Base-by-base conservation (phyloP, 2,329 filamentous ascomycete genomes). In the Chrysosporium keratinophilum region DNA sequence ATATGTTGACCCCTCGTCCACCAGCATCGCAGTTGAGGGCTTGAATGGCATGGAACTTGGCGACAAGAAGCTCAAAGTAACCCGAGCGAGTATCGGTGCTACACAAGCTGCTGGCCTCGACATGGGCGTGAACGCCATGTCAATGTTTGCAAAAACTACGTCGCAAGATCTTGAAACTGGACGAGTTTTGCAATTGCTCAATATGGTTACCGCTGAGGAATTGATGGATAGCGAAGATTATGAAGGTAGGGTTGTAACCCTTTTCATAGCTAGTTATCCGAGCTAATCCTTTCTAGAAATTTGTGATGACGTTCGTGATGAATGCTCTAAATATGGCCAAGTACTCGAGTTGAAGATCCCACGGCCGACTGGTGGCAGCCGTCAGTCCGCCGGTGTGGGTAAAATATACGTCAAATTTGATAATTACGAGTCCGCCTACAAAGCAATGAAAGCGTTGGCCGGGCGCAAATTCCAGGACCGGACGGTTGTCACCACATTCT, bases 351-450 rank as follows among this genome's bases (percentile, higher is more conserved):
- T 97, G 70, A 98, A 98, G 76, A 84, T 98, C 55, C 93, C 93
- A 3, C 81, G 93, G 56, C 91, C 93, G 1, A 82, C 81, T 19
- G 87, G 87, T 62, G 88, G 87, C 47, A 87, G 83, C 68, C 82
- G 89, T 62, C 85, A 93, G 67, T 87, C 85, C 19, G 81, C 88
- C 31, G 93, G 93, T 45, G 89, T 98, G 19, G 93, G 93, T 67
- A 98, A 97, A 78, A 97, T 99, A 61, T 98, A 85, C 67, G 84
- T 98, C 74, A 97, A 96, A 69, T 98, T 88, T 65, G 87, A 93
- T 59, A 80, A 77, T 2, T 74, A 80, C 1, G 88, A 89, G 49
- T 82, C 84, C 7, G 87, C 91, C 17, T 84, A 86, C 58, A 90
- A 87, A 64, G 94, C 93, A 6, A 76, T 98, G 54, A 83, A 85